Conservation (phyloP, 2,329 filamentous ascomycete genomes). For the Paecilomyces formosus region DNA sequence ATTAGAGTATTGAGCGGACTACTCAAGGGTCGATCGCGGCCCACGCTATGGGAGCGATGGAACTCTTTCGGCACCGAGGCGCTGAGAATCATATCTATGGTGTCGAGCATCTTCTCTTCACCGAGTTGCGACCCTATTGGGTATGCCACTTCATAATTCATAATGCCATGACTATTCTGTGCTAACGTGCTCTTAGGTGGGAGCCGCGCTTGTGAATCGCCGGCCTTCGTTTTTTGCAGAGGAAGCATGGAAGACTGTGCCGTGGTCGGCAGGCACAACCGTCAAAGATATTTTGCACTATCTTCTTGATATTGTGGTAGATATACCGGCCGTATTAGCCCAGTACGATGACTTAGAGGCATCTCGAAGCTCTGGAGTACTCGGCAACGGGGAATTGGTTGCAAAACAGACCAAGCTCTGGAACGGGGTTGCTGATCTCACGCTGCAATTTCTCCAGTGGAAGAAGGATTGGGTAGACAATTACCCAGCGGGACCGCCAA, state of each 20-base stretch:
- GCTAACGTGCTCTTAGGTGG: slow-evolving; percentile 15
- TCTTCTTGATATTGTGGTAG: slow-evolving; percentile 27
- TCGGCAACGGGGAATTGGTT: slow-evolving; percentile 22
- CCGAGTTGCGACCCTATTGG: slow-evolving; percentile 33
- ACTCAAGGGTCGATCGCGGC: slow-evolving; percentile 22
- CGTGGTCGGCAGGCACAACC: slow-evolving; percentile 29
- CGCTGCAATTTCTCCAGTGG: slow-evolving; percentile 22
- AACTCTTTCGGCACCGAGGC: slow-evolving; percentile 30
- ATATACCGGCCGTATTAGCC: slow-evolving; percentile 23
- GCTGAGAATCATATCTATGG: slow-evolving; percentile 33
- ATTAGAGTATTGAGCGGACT: slow-evolving; percentile 29
- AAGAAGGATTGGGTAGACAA: slow-evolving; percentile 22
- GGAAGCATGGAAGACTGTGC: slow-evolving; percentile 32
- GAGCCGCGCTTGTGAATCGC: slow-evolving; percentile 21
- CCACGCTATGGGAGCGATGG: slow-evolving; percentile 28
- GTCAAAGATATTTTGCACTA: slow-evolving; percentile 30
- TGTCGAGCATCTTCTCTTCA: slow-evolving; percentile 31
- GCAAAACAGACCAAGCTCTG: slow-evolving; percentile 26
- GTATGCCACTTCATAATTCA: slow-evolving; percentile 13
- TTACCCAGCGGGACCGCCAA: slow-evolving; percentile 21
- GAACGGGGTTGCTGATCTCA: slow-evolving; percentile 27
- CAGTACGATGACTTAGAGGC: slow-evolving; percentile 23
- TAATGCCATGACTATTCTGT: background rate
- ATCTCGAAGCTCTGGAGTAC: slow-evolving; percentile 12
- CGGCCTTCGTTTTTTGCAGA: slow-evolving; percentile 27